phyloP scores from a whole-genome alignment of 2,329 filamentous ascomycete genomes.

The Seiridium unicorne region DNA sequence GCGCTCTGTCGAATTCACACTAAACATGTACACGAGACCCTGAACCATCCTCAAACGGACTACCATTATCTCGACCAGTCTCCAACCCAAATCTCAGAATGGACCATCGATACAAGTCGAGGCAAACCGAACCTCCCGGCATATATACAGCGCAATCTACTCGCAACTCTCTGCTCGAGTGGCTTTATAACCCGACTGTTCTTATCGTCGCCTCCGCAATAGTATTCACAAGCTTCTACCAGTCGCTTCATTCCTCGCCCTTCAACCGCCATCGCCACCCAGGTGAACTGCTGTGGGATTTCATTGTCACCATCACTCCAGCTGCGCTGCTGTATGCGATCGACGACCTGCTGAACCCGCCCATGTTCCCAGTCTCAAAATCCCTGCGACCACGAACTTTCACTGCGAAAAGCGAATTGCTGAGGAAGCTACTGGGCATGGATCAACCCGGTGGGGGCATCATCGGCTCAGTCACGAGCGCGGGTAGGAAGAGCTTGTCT shows the following conservation, averaged over 20 bases:
- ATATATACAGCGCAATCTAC: constrained; percentile 19
- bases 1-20: background rate
- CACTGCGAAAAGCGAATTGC: constrained; percentile 62
- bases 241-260: constrained; percentile 26
- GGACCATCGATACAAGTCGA: constrained; percentile 31
- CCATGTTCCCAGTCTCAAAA: constrained; percentile 36
- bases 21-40: constrained; percentile 3
- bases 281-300: constrained; percentile 57
- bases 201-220: constrained; percentile 33
- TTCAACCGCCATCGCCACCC: constrained; percentile 32
- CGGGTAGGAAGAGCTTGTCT: constrained; percentile 53
- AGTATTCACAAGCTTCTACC: constrained; percentile 32
- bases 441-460: constrained; percentile 48
- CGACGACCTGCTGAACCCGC: constrained; percentile 53
- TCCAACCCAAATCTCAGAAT: constrained; percentile 26
- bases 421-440: constrained; percentile 62
- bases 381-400: constrained; percentile 38
- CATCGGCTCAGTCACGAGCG: constrained; percentile 57
- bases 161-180: constrained; percentile 26
- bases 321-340: constrained; percentile 54
- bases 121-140: constrained; percentile 25
- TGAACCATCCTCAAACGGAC: constrained; percentile 10
- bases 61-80: background rate
- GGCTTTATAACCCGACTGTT: constrained; percentile 32
- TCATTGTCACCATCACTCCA: constrained; percentile 56